Evolutionary conservation across 768 basidiomycete species (phyloP).

Genomic region (Hirschioporus abietinus): DNA sequence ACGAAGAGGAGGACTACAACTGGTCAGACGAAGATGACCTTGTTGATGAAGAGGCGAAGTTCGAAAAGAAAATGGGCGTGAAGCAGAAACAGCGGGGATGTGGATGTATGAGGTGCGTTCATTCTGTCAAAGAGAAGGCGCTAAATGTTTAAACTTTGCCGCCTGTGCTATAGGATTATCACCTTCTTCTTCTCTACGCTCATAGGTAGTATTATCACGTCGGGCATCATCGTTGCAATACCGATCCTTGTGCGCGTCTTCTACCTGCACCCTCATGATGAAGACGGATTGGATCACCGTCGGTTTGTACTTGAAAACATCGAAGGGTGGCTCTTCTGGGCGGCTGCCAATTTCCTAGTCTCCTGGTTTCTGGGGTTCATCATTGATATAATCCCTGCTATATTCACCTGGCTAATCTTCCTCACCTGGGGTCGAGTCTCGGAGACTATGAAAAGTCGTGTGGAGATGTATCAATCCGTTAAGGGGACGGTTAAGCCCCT

Average conservation of each 20-base stretch:
- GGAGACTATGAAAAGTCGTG: constrained; percentile 55
- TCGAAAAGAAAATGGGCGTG: constrained; percentile 53
- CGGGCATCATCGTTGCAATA: constrained; percentile 54
- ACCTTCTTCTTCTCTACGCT: constrained; percentile 65
- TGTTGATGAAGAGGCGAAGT: constrained; percentile 63
- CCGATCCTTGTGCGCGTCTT: constrained; percentile 62
- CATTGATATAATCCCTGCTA: constrained; percentile 59
- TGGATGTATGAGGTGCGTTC: constrained; percentile 48
- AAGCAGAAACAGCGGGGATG: constrained; percentile 39
- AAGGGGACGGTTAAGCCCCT: constrained; percentile 68
- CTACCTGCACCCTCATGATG: constrained; percentile 61
- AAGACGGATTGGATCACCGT: constrained; percentile 35
- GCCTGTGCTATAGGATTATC: constrained; percentile 39
- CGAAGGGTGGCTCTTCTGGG: constrained; percentile 80
- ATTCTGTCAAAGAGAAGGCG: constrained; percentile 1
- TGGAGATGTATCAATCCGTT: constrained; percentile 66
- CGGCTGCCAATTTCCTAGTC: constrained; percentile 67
- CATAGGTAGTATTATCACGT: constrained; percentile 64
- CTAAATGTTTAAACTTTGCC: constrained; percentile 8
- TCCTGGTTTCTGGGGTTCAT: constrained; percentile 77
- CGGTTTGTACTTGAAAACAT: constrained; percentile 60
- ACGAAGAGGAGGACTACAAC: constrained; percentile 59
- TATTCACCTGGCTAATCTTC: constrained; percentile 47
- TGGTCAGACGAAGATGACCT: constrained; percentile 80
- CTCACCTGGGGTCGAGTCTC: constrained; percentile 72